Percentiles rank a stretch among this genome's conserved stretches.
Evolutionary conservation across 106 monocot genomes (phyloP).

Genomic region (Alisma plantagoaquatica): DNA sequence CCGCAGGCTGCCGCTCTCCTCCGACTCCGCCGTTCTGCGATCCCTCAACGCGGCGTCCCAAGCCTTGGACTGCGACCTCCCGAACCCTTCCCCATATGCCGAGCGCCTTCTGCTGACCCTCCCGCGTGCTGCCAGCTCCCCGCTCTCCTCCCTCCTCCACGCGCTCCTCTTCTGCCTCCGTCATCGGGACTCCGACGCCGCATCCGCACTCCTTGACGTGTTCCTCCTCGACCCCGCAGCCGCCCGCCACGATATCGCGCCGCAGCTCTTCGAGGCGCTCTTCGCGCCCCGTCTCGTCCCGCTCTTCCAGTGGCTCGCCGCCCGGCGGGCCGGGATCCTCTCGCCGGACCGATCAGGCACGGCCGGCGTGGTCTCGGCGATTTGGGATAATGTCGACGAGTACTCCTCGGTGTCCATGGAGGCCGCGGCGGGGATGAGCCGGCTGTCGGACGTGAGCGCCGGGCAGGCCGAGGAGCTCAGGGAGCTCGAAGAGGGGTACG

Average conservation of each 20-base stretch:
- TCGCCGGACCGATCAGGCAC: not conserved
- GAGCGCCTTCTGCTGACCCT: slow-evolving; percentile 5
- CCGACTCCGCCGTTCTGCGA: not conserved
- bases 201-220: slow-evolving; percentile 32
- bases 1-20: slow-evolving; percentile 9
- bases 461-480: slow-evolving; percentile 31
- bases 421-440: slow-evolving; percentile 15
- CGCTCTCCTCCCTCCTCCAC: slow-evolving; percentile 23
- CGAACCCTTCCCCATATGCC: not conserved
- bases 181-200: slow-evolving; percentile 19
- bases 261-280: slow-evolving; percentile 31
- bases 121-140: slow-evolving; percentile 12
- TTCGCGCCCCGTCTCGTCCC: slow-evolving; percentile 44
- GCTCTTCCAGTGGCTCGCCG: slow-evolving; percentile 28
- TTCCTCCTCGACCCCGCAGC: slow-evolving; percentile 31
- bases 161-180: slow-evolving; percentile 20
- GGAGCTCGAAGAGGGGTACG: slow-evolving; percentile 31
- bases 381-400: slow-evolving; percentile 1
- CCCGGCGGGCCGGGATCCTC: slow-evolving; percentile 16
- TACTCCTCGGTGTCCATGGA: not conserved
- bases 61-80: not conserved
- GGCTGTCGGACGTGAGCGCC: slow-evolving; percentile 36
- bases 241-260: slow-evolving; percentile 33
- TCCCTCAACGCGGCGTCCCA: not conserved
- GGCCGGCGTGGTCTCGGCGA: no score